Evolutionary conservation across 257 asterid genomes (phyloP).

Genomic region (Jasminum sambac): DNA sequence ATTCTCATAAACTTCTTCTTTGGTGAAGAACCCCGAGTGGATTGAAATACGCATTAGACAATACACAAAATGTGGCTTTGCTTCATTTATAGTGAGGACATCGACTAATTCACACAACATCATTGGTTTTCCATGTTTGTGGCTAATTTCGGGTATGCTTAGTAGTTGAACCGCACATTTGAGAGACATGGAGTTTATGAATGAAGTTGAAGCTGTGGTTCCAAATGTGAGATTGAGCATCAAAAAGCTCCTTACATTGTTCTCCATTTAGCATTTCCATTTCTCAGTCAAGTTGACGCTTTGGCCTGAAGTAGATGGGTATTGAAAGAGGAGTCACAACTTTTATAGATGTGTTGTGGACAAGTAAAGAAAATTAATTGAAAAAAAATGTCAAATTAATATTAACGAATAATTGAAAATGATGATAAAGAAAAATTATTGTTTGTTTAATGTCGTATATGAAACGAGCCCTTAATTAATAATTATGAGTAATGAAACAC

Average conservation of each 20-base stretch:
- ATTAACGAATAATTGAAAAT: too few relatives aligned
- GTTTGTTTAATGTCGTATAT: too few relatives aligned
- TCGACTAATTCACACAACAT: slow-evolving; percentile 11
- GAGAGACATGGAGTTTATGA: slow-evolving; percentile 24
- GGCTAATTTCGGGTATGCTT: slow-evolving; percentile 13
- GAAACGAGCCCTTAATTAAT: too few relatives aligned
- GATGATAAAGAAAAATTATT: too few relatives aligned
- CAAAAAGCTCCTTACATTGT: slow-evolving; percentile 11
- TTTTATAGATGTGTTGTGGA: too few relatives aligned
- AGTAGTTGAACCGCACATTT: slow-evolving; percentile 17
- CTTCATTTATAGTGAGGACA: background rate
- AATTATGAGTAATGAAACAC: too few relatives aligned
- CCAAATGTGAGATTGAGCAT: slow-evolving; percentile 19
- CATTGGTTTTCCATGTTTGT: slow-evolving; percentile 18
- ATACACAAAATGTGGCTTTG: background rate
- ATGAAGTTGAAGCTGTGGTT: slow-evolving; percentile 11
- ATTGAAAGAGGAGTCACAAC: too few relatives aligned
- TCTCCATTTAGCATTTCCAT: slow-evolving; percentile 4
- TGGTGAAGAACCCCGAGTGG: slow-evolving; percentile 14
- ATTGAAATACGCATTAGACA: slow-evolving; percentile 10
- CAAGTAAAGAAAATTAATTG: too few relatives aligned
- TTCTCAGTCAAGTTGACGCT: background rate
- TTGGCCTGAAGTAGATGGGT: too few relatives aligned
- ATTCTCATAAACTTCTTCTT: background rate
- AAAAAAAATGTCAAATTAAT: too few relatives aligned